Base-by-base conservation (phyloP, 2,329 filamentous ascomycete genomes). In the Chaetomiaceae sp. region DNA sequence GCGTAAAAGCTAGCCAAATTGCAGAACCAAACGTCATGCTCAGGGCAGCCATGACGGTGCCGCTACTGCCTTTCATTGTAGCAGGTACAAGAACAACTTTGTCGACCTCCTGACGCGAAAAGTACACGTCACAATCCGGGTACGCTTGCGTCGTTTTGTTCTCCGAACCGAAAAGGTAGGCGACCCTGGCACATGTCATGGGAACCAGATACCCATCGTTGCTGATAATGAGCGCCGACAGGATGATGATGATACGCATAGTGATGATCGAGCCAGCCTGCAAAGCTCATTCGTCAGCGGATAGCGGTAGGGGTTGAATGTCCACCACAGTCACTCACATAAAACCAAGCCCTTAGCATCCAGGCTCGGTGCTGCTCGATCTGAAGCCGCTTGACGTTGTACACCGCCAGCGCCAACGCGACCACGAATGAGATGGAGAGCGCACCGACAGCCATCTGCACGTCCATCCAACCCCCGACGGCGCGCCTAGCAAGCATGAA, bases 281-380 rank as follows among this genome's bases (percentile, higher is more conserved):
- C 8, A 1, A 5, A 11, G n/a, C 14, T 41, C 11, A 38, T 12
- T 8, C 5, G 14, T 30, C 14, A 12, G 29, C 9, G 29, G 29
- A n/a, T 30, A 4, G 29, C 9, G 14, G 14, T 12, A 12, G 29
- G 11, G 14, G 9, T n/a, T n/a, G n/a, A n/a, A n/a, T n/a, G n/a
- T n/a, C n/a, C n/a, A n/a, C 6, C 10, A 12, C 14, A 12, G 3
- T 2, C 17, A 59, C 67, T 47, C 50, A 73, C 67, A 50, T 72
- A 72, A 32, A 73, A 63, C 73, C 73, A 75, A 7, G 72, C 68
- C 18, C 79, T 61, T 24, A 83, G 56, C 79, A 83, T 83, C 79
- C 78, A 83, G 3, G 76, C 75, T 1, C 79, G 69, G 50, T 83
- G 79, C 55, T 82, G 73, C 26, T 82, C 77, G 39, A 85, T 77